Evolutionary conservation across 306 rosid genomes (phyloP).

Genomic region (Chamaecrista fasciculata): DNA sequence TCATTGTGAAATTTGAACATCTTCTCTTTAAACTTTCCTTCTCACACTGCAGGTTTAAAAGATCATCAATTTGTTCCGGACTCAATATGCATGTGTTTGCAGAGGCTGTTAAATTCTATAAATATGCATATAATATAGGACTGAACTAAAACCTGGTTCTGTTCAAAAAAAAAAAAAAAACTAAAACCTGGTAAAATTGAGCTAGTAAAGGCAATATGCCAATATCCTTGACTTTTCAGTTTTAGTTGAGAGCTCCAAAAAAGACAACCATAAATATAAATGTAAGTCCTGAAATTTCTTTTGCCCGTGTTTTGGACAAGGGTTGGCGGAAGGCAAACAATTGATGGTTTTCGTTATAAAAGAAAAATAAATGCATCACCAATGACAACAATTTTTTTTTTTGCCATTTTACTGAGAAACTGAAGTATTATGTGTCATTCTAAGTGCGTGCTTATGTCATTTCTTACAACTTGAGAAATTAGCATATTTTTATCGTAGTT

Average conservation of each 20-base stretch:
- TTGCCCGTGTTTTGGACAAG: background rate
- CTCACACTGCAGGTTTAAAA: background rate
- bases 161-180: too few species aligned
- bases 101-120: background rate
- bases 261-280: background rate
- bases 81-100: constrained; percentile 13
- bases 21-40: background rate
- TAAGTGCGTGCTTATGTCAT: background rate
- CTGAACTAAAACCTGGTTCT: background rate
- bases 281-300: background rate
- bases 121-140: background rate
- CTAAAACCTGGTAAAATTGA: too few species aligned
- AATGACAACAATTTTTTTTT: background rate
- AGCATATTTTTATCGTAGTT: constrained; percentile 24
- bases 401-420: background rate
- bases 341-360: background rate
- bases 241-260: background rate
- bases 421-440: background rate
- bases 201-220: background rate
- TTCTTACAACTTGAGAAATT: background rate
- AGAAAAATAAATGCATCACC: background rate
- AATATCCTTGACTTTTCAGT: background rate
- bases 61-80: background rate
- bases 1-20: background rate
- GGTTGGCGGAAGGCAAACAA: background rate